Evolutionary conservation across 768 basidiomycete genomes (phyloP).

Genomic region (Paxillus involutus): DNA sequence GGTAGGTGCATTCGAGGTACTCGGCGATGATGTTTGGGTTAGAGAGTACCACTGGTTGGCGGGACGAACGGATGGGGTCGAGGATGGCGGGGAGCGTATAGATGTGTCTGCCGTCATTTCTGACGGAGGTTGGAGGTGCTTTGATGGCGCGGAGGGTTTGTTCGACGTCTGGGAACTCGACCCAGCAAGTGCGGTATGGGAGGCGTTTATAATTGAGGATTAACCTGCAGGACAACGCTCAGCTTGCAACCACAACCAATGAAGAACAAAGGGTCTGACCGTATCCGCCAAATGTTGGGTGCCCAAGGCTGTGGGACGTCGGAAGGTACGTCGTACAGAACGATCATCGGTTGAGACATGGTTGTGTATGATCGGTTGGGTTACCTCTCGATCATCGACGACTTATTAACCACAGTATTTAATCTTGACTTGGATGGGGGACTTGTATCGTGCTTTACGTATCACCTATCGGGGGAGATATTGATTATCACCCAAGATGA

Average conservation of each 20-base stretch:
- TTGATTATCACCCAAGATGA: slow-evolving; percentile 2
- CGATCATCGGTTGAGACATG: slow-evolving; percentile 54
- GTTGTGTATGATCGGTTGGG: background rate
- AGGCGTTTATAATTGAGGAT: slow-evolving; percentile 79
- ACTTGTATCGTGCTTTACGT: slow-evolving; percentile 9
- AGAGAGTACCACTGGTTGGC: slow-evolving; percentile 52
- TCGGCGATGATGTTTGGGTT: slow-evolving; percentile 65
- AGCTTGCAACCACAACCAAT: background rate
- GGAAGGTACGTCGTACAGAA: slow-evolving; percentile 66
- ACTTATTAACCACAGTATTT: slow-evolving; percentile 12
- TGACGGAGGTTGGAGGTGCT: slow-evolving; percentile 54
- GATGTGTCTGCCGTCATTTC: slow-evolving; percentile 57
- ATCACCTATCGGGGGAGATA: background rate
- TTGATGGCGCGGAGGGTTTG: slow-evolving; percentile 53
- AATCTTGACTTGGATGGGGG: background rate
- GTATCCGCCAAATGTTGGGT: slow-evolving; percentile 72
- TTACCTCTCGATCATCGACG: background rate
- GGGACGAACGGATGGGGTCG: slow-evolving; percentile 50
- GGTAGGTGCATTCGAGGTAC: slow-evolving; percentile 68
- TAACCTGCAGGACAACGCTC: slow-evolving; percentile 42
- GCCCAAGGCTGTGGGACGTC: slow-evolving; percentile 68
- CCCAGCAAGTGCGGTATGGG: slow-evolving; percentile 66
- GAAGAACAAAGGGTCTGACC: slow-evolving; percentile 37
- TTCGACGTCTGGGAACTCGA: slow-evolving; percentile 72
- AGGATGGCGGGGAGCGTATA: slow-evolving; percentile 72